Evolutionary conservation across 163 green algal species (phyloP), one percentile per base, ranked within the genome.

Genomic region (Picocystis sp.): DNA sequence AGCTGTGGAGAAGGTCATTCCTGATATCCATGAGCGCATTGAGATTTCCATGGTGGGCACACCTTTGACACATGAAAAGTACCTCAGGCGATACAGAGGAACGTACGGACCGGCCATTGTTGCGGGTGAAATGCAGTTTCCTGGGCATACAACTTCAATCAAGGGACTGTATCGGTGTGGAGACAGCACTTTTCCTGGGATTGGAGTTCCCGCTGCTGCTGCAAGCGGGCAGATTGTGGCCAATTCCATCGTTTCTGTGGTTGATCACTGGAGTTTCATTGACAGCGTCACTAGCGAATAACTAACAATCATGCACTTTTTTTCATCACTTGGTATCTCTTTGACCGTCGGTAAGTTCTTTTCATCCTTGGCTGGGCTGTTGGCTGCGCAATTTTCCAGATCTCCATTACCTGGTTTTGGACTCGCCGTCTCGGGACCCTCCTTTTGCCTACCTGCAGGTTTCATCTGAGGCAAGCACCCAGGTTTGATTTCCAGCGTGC

Each of bases 141-240:
- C 79, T 2, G 76, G 78, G n/a, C 69, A 75, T 15, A 57, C 61
- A 13, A 85, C 79, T 6, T 69, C 68, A 46, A 55, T 88, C 24
- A 56, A 68, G 2, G 72, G 73, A 0, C 70, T 83, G 15, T 65
- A 50, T 8, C 55, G 76, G 45, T 84, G 75, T 57, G 81, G 81
- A 0, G 81, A 89, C 63, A 77, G 60, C 0, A 78, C 60, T 48
- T 70, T 76, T 65, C 81, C 81, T 6, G 83, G 83, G 35, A 89
- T 93, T 45, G 83, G 83, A 14, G 78, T 93, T 29, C 83, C 83
- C 2, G 83, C 83, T 22, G 83, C 78, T 22, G 83, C 83, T 25
- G 83, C 79, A 23, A 78, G 66, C 50, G 83, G 83, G 29, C 80
- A 88, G 65, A 87, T 93, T 43, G 58, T 60, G 12, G 83, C 83